Evolutionary conservation across 345 rosid species (phyloP).

Genomic region (Mercurialis annua): DNA sequence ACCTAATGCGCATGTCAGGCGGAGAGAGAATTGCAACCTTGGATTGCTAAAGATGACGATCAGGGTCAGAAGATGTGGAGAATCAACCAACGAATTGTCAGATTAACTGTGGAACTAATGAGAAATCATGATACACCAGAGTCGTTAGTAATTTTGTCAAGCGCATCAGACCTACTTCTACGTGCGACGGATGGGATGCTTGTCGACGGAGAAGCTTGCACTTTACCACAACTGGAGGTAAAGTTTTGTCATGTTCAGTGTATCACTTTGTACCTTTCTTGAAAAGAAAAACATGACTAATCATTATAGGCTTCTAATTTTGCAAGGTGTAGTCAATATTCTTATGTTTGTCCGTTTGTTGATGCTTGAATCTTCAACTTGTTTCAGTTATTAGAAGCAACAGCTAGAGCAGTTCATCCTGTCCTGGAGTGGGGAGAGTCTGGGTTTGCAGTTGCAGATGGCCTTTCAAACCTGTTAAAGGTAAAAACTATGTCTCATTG

Average conservation of each 20-base stretch:
- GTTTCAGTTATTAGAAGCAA: slow-evolving; percentile 86
- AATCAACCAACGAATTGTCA: slow-evolving; percentile 87
- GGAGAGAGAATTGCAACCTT: slow-evolving; percentile 92
- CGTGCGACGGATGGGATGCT: slow-evolving; percentile 98
- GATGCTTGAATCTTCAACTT: slow-evolving; percentile 12
- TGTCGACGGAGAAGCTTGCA: slow-evolving; percentile 97
- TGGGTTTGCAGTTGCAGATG: slow-evolving; percentile 82
- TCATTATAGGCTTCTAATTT: background rate
- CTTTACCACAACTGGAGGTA: slow-evolving; percentile 95
- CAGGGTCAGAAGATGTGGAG: slow-evolving; percentile 95
- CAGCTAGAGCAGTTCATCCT: slow-evolving; percentile 85
- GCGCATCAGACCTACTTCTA: slow-evolving; percentile 90
- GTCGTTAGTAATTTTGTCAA: slow-evolving; percentile 78
- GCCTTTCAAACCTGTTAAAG: slow-evolving; percentile 86
- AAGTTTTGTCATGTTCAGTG: background rate
- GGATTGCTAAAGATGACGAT: slow-evolving; percentile 96
- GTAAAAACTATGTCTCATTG: slow-evolving; percentile 29
- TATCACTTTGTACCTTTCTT: background rate
- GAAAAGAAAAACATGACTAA: background rate
- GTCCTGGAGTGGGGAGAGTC: slow-evolving; percentile 85
- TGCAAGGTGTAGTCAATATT: background rate
- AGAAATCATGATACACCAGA: slow-evolving; percentile 85
- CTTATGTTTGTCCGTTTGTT: background rate
- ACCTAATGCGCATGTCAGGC: slow-evolving; percentile 55
- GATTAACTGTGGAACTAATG: slow-evolving; percentile 86